These are phyloP conservation scores for Venturia pyrina DNA, from an alignment of 2,329 filamentous ascomycete species.

Conservation along the genomic window DNA sequence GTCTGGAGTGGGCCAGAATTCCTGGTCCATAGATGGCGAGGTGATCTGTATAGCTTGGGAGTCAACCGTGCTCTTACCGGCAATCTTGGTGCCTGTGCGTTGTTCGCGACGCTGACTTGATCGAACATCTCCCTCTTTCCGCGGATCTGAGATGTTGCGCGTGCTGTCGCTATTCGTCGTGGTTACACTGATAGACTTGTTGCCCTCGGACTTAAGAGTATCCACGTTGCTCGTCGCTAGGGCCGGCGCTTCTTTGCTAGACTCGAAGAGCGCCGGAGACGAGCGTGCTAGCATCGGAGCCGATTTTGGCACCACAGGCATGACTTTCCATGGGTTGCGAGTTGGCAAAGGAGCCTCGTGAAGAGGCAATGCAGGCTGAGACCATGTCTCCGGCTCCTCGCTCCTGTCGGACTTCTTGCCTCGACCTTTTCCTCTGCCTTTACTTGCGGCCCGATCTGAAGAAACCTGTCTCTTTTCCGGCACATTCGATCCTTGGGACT, in stretches of 20 bases:
- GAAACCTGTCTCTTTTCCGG: constrained; percentile 47
- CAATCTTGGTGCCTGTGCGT: constrained; percentile 17
- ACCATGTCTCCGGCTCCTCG: constrained; percentile 18
- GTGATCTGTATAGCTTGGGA: constrained; percentile 21
- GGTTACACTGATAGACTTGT: not conserved
- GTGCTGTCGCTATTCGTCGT: not conserved
- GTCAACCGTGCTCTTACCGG: constrained; percentile 12
- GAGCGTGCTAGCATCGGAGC: constrained; percentile 31
- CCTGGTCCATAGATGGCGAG: constrained; percentile 58
- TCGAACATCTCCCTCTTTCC: not conserved
- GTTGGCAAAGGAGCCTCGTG: constrained; percentile 63
- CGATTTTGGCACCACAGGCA: constrained; percentile 31
- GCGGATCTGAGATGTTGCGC: not conserved
- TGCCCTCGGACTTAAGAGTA: not conserved
- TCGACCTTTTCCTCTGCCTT: constrained; percentile 20
- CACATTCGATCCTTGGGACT: constrained; percentile 52
- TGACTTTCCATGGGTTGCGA: constrained; percentile 62
- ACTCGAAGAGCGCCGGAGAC: not conserved
- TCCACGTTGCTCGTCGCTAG: not conserved
- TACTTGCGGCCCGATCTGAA: constrained; percentile 21
- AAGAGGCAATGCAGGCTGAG: not conserved
- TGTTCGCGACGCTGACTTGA: not conserved
- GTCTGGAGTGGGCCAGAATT: constrained; percentile 86
- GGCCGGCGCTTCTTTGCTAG: not conserved
- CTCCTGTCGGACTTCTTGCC: constrained; percentile 48